Conservation (phyloP, 495 filamentous ascomycete species). For the Chaetomidium leptoderma region DNA sequence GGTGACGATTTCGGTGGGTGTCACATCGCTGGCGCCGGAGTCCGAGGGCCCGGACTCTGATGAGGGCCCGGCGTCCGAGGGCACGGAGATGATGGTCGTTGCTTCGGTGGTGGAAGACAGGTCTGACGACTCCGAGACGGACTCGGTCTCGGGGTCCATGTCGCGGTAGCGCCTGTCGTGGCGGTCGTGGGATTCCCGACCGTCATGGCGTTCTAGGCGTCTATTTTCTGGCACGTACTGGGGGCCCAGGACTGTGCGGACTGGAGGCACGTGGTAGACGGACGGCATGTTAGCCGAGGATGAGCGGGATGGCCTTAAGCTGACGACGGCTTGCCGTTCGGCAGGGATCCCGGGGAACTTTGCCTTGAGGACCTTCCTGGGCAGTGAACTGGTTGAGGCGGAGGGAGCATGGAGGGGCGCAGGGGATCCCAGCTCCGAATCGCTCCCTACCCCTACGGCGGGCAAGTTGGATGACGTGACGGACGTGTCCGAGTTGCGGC, state of each 20-base stretch:
- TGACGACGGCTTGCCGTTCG: slow-evolving; percentile 29
- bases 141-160: slow-evolving; percentile 38
- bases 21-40: slow-evolving; percentile 29
- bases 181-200: slow-evolving; percentile 11
- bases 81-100: slow-evolving; percentile 32
- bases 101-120: slow-evolving; percentile 45
- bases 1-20: slow-evolving; percentile 32
- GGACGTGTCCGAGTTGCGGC: slow-evolving; percentile 34
- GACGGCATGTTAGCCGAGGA: slow-evolving; percentile 19
- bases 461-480: slow-evolving; percentile 34
- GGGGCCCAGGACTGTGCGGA: slow-evolving; percentile 22
- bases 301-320: slow-evolving; percentile 27
- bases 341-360: slow-evolving; percentile 28
- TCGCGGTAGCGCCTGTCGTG: slow-evolving; percentile 25
- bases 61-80: slow-evolving; percentile 30
- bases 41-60: slow-evolving; percentile 31
- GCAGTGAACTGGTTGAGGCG: slow-evolving; percentile 19
- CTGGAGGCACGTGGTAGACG: slow-evolving; percentile 25
- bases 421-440: slow-evolving; percentile 22
- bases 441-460: slow-evolving; percentile 25
- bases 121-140: slow-evolving; percentile 41
- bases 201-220: slow-evolving; percentile 14
- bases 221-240: slow-evolving; percentile 22
- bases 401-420: slow-evolving; percentile 9
- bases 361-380: slow-evolving; percentile 34